phyloP scores from a whole-genome alignment of 2,329 filamentous ascomycete genomes.

The Aspergillus amoenus region DNA sequence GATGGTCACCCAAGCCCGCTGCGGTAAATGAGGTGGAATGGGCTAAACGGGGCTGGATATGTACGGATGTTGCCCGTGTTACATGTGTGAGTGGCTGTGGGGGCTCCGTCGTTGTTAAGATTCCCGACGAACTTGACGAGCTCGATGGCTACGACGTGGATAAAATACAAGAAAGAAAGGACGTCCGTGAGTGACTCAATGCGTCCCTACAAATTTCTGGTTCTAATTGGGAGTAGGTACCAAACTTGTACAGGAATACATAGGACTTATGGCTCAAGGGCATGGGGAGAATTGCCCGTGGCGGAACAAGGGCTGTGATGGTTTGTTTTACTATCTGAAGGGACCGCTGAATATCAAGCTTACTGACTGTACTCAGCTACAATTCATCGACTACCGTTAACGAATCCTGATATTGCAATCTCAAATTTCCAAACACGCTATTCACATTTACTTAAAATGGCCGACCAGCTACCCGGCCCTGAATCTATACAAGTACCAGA shows the following conservation, averaged over 20 bases:
- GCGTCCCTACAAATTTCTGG: too few species aligned
- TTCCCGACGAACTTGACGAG: constrained; percentile 65
- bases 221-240: constrained; percentile 43
- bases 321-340: constrained; percentile 44
- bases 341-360: constrained; percentile 60
- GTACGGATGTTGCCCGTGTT: constrained; percentile 78
- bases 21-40: constrained; percentile 85
- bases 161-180: constrained; percentile 42
- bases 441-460: constrained; percentile 48
- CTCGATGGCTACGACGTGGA: constrained; percentile 46
- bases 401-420: constrained; percentile 61
- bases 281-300: constrained; percentile 84
- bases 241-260: constrained; percentile 74
- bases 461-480: constrained; percentile 36
- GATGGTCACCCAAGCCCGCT: constrained; percentile 91
- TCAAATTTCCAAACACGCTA: constrained; percentile 63
- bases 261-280: constrained; percentile 67
- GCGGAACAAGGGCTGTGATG: constrained; percentile 83
- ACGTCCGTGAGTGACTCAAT: constrained; percentile 39
- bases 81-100: constrained; percentile 78
- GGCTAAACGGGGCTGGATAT: constrained; percentile 91
- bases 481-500: constrained; percentile 33
- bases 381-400: constrained; percentile 65
- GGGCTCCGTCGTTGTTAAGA: constrained; percentile 77
- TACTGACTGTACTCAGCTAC: constrained; percentile 46